Percentiles rank a stretch among this genome's conserved stretches.
Evolutionary conservation across 352 stramenopile genomes (phyloP).

Genomic region (Blastocystis sp.): DNA sequence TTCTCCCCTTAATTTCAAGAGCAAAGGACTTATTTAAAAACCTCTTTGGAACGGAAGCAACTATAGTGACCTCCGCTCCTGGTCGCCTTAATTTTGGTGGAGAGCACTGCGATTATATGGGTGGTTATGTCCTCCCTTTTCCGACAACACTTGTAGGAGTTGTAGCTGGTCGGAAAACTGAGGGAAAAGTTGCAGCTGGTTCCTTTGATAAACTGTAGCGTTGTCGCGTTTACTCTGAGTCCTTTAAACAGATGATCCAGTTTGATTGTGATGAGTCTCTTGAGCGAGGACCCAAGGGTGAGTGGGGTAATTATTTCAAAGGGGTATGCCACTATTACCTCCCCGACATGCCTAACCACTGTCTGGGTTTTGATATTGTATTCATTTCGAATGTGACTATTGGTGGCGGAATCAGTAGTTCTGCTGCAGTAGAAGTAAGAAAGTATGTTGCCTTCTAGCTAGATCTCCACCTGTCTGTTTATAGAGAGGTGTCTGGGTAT

Average conservation of each 20-base stretch:
- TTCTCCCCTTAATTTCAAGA: neutral
- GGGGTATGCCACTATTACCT: constrained; percentile 19
- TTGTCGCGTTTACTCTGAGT: constrained; percentile 49
- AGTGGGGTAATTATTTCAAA: constrained; percentile 54
- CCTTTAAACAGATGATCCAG: constrained; percentile 38
- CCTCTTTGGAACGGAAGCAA: neutral
- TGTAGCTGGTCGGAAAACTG: neutral
- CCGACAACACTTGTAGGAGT: constrained; percentile 36
- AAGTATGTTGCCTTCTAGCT: neutral
- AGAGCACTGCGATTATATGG: constrained; percentile 58
- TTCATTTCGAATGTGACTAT: constrained; percentile 46
- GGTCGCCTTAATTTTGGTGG: constrained; percentile 39
- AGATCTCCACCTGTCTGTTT: constrained; percentile 36
- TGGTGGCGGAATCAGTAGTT: constrained; percentile 40
- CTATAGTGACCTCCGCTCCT: constrained; percentile 20
- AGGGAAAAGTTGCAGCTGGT: neutral
- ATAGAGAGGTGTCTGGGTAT: constrained; percentile 31
- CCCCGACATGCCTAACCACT: constrained; percentile 4
- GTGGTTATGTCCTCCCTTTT: constrained; percentile 40
- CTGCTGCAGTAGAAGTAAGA: constrained; percentile 22
- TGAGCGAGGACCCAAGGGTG: constrained; percentile 13
- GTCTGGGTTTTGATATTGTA: constrained; percentile 10
- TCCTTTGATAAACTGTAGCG: neutral
- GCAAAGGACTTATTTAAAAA: neutral
- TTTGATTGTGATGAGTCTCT: constrained; percentile 36